Evolutionary conservation across 2,329 filamentous ascomycete species (phyloP), one percentile per base, ranked within the genome.

Genomic region (Hymenoscyphus repandus): DNA sequence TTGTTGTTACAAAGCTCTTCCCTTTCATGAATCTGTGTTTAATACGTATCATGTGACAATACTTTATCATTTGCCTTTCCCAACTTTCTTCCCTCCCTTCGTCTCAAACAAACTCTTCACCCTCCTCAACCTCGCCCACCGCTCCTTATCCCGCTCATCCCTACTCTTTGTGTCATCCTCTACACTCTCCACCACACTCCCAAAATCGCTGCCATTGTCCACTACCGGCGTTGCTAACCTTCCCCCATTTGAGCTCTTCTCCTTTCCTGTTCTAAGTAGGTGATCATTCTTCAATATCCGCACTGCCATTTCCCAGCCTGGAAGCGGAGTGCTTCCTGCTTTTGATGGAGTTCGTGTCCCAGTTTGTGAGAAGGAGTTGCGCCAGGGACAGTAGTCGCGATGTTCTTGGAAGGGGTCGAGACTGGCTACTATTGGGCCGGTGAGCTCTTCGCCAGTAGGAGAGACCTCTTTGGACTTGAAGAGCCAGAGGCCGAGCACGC

Each of bases 401-500:
- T 93, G 88, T 66, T 91, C 86, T 5, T 77, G 76, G 1, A 85
- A 69, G 4, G 83, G 81, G 62, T 92, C 83, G 1, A 93, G 74
- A 50, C 79, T 74, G 58, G 80, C 78, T 75, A 87, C 84, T 1
- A 79, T 77, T 2, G 83, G 78, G 10, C 55, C 57, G 4, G 78
- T 74, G 10, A 84, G 68, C 9, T 83, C 70, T 33, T 71, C 63
- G 33, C 75, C 69, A 0, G 75, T 75, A 13, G 71, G 68, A 51
- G 80, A 77, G 30, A 86, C 78, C 61, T 81, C 79, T 68, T 85
- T 90, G 67, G 83, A 85, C 63, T 83, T 86, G 67, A 95, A 97
- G 74, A 99, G 86, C 93, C 93, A 99, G 2, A 99, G 75, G 0
- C 93, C 93, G 0, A 97, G 75, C 1, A 91, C 83, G 52, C 93